Base-by-base conservation (phyloP, 768 basidiomycete species). In the Gymnopilus dilepis region DNA sequence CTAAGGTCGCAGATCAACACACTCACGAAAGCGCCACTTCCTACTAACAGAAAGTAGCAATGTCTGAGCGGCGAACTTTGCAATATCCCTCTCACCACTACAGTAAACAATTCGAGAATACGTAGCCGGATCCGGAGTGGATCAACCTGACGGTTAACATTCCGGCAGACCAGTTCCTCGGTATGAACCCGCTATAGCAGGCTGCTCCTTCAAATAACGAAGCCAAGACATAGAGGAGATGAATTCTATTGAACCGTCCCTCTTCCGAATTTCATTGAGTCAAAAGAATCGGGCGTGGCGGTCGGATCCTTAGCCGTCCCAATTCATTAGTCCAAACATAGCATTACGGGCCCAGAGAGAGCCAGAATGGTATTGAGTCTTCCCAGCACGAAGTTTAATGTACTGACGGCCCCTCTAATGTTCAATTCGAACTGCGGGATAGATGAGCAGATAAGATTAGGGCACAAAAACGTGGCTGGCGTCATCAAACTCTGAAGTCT, bases 321-420 rank as follows among this genome's bases (percentile, higher is more conserved):
- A 26, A 30, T 50, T 50, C 47, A 50, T 50, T 50, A 50, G 19
- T 50, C 47, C 47, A 50, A 50, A 50, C 26, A 50, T 50, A 50
- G 47, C 26, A 50, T 50, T 31, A 50, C 17, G 28, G 15, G 30
- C 11, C 47, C 47, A 28, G 5, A n/a, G n/a, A 42, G 22, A 41
- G 40, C 47, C 26, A 48, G 2, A 13, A 26, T 17, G 26, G 3
- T 28, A 31, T 31, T 13, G 26, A 37, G 9, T 37, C 34, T 31
- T 50, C 47, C 28, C 15, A 50, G 28, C 19, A 17, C 28, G 28
- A 31, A 50, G 28, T 22, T 50, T 50, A 15, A 31, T n/a, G 7
- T 6, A 31, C 17, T 11, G 47, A 50, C 28, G 13, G 12, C 31
- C 5, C 28, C 47, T 28, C 26, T 17, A 22, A 13, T 7, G n/a